These are phyloP conservation scores for Telopea speciosissima DNA, from an alignment of 177 flowering plant species.

Conservation along the genomic window DNA sequence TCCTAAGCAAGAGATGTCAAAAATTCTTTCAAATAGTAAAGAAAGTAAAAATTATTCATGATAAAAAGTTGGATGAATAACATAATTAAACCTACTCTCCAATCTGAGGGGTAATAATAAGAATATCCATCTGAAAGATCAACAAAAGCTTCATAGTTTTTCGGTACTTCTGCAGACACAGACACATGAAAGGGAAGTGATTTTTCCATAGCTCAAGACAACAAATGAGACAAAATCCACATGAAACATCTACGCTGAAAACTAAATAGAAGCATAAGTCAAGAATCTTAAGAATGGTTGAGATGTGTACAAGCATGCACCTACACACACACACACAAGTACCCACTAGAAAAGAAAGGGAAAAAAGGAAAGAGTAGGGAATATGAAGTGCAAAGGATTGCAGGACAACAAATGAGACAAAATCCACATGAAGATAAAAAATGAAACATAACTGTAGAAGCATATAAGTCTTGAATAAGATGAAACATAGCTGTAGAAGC, in stretches of 20 bases:
- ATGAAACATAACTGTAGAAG: too few species aligned
- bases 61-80: not conserved
- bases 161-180: slow-evolving; percentile 46
- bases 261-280: not conserved
- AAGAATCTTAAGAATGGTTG: not conserved
- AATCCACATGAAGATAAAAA: too few species aligned
- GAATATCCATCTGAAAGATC: slow-evolving; percentile 73
- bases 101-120: slow-evolving; percentile 76
- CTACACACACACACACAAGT: too few species aligned
- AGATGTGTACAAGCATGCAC: not conserved
- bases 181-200: slow-evolving; percentile 1
- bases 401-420: too few species aligned
- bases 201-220: not conserved
- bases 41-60: not conserved
- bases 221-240: not conserved
- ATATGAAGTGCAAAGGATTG: too few species aligned
- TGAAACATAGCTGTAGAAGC: too few species aligned
- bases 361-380: too few species aligned
- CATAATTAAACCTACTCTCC: slow-evolving; percentile 48
- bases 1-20: slow-evolving; percentile 38
- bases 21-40: not conserved
- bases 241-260: not conserved
- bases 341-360: too few species aligned
- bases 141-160: slow-evolving; percentile 50
- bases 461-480: too few species aligned